A percentile compares a stretch with the other conserved stretches of the same genome.
Evolutionary conservation across 2,329 filamentous ascomycete genomes (phyloP).

Genomic region (Talaromyces rugulosus): DNA sequence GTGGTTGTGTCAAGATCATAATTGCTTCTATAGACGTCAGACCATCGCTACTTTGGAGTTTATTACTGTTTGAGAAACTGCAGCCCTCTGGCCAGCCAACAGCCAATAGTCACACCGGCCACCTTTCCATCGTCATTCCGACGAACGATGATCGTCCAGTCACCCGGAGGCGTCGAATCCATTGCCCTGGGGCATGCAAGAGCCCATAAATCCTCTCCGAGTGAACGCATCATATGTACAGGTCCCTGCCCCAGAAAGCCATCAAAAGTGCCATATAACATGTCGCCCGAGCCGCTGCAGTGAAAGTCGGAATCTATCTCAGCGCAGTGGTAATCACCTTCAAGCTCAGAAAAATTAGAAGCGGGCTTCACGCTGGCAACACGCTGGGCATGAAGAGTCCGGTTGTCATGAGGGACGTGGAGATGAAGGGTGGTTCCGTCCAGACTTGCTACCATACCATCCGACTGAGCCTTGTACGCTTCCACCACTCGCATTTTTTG

Average conservation of each 20-base stretch:
- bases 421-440: constrained; percentile 27
- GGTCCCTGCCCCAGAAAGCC: constrained; percentile 41
- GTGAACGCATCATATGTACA: constrained; percentile 31
- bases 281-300: constrained; percentile 28
- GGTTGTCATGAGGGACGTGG: constrained; percentile 26
- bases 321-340: constrained; percentile 32
- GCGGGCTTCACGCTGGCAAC: constrained; percentile 13
- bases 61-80: not conserved
- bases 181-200: constrained; percentile 37
- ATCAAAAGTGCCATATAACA: constrained; percentile 42
- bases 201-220: constrained; percentile 39
- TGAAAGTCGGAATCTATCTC: constrained; percentile 37
- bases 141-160: constrained; percentile 41
- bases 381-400: constrained; percentile 21
- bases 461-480: constrained; percentile 13
- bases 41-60: not conserved
- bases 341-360: constrained; percentile 6
- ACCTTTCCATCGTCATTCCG: constrained; percentile 22
- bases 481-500: constrained; percentile 19
- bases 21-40: no score
- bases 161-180: constrained; percentile 39
- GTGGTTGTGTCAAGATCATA: no score
- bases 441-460: constrained; percentile 23
- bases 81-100: constrained; percentile 35
- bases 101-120: constrained; percentile 31